Conservation (phyloP, 2,329 filamentous ascomycete species). For the Ophiocordyceps camponoti-rufipedis region DNA sequence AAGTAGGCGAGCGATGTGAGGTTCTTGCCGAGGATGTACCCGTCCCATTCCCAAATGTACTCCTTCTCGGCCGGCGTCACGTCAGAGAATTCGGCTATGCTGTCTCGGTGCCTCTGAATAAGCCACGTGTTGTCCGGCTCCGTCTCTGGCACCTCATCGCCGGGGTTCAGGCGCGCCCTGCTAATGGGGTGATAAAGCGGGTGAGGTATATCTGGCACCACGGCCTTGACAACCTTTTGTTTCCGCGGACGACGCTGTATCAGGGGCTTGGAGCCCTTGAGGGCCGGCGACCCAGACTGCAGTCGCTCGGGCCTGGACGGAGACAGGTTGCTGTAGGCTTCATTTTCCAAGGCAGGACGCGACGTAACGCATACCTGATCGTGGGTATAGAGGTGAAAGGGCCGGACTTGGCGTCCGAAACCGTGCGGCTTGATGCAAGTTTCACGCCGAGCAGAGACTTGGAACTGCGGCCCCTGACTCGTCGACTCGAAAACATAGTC, state of each 20-base stretch:
- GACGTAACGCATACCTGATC: constrained; percentile 27
- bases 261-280: constrained; percentile 4
- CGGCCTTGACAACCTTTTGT: constrained; percentile 11
- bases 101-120: constrained; percentile 39
- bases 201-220: constrained; percentile 31
- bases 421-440: constrained; percentile 20
- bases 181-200: constrained; percentile 39
- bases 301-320: constrained; percentile 7
- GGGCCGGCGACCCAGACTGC: constrained; percentile 8
- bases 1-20: constrained; percentile 34
- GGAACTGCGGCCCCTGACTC: constrained; percentile 19
- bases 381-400: constrained; percentile 27
- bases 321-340: constrained; percentile 10
- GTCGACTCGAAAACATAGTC: constrained; percentile 19
- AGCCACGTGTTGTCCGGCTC: constrained; percentile 33
- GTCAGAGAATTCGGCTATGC: constrained; percentile 37
- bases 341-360: constrained; percentile 18
- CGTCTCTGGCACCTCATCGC: constrained; percentile 24
- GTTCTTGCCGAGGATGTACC: constrained; percentile 30
- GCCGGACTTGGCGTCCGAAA: constrained; percentile 21
- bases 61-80: constrained; percentile 35
- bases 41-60: constrained; percentile 40
- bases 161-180: constrained; percentile 30
- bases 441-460: constrained; percentile 16
- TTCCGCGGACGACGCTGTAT: constrained; percentile 3